Conservation (phyloP, 148 eudicot genomes). For the Camellia sinensis region DNA sequence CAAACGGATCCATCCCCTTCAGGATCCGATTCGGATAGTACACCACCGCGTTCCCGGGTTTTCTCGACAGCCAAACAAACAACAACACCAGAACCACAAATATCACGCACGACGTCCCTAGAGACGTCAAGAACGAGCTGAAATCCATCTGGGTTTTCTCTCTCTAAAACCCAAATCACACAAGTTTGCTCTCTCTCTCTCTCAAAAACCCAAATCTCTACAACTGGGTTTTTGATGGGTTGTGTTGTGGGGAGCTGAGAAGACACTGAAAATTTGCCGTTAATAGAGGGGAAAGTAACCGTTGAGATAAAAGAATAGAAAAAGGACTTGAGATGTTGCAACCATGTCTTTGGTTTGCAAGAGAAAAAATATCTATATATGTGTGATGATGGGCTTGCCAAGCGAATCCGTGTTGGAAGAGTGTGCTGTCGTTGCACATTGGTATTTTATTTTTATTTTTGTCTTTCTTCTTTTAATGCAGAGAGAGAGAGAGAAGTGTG, state of each 20-base stretch:
- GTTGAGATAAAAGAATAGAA: background rate
- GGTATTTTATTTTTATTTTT: too few species aligned
- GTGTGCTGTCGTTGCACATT: background rate
- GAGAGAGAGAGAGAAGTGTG: too few species aligned
- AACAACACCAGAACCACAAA: constrained; percentile 64
- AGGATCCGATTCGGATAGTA: constrained; percentile 84
- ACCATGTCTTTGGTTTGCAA: background rate
- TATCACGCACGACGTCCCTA: constrained; percentile 67
- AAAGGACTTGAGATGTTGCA: background rate
- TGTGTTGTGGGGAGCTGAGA: background rate
- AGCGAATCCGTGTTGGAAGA: background rate
- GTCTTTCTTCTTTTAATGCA: too few species aligned
- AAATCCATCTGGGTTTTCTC: constrained; percentile 55
- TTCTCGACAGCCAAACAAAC: constrained; percentile 66
- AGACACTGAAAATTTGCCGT: background rate
- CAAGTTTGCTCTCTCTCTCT: background rate
- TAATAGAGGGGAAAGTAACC: background rate
- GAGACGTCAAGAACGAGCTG: constrained; percentile 72
- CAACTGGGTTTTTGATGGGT: background rate
- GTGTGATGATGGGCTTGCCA: too few species aligned
- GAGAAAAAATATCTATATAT: too few species aligned
- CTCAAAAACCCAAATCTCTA: background rate
- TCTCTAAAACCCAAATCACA: too few species aligned
- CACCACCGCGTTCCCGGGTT: constrained; percentile 55
- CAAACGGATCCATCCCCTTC: constrained; percentile 53